These are phyloP conservation scores for Sicyos edulis DNA, from an alignment of 306 rosid species.

Conservation along the genomic window DNA sequence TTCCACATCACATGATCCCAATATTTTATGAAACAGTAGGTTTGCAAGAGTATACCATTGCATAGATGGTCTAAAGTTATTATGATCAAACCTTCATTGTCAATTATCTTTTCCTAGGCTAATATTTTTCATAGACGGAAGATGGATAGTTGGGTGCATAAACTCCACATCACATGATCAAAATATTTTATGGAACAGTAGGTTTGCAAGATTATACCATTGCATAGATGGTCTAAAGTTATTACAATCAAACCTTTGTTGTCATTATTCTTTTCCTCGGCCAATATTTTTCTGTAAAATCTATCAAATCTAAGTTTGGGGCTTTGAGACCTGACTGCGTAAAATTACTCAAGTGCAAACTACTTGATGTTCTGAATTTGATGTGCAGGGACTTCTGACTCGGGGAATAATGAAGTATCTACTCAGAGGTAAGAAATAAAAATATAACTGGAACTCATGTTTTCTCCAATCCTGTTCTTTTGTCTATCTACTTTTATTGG, in stretches of 20 bases:
- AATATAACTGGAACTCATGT: neutral
- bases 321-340: neutral
- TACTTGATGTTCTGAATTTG: conserved; percentile 27
- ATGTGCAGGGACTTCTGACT: conserved; percentile 55
- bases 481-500: neutral
- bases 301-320: neutral
- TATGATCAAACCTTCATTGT: neutral
- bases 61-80: conserved; percentile 3
- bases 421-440: conserved; percentile 41
- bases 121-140: conserved; percentile 6
- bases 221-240: conserved; percentile 6
- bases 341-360: conserved; percentile 11
- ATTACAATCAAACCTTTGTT: neutral
- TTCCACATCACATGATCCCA: neutral
- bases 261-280: neutral
- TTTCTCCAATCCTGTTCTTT: neutral
- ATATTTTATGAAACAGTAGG: conserved; percentile 15
- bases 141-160: neutral
- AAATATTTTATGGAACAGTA: conserved; percentile 16
- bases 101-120: neutral
- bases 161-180: neutral
- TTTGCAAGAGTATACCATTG: conserved; percentile 15
- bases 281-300: conserved; percentile 1
- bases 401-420: conserved; percentile 34
- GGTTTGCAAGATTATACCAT: conserved; percentile 14